Base-by-base conservation (phyloP, 2,329 filamentous ascomycete species). In the Zymoseptoria tritici region DNA sequence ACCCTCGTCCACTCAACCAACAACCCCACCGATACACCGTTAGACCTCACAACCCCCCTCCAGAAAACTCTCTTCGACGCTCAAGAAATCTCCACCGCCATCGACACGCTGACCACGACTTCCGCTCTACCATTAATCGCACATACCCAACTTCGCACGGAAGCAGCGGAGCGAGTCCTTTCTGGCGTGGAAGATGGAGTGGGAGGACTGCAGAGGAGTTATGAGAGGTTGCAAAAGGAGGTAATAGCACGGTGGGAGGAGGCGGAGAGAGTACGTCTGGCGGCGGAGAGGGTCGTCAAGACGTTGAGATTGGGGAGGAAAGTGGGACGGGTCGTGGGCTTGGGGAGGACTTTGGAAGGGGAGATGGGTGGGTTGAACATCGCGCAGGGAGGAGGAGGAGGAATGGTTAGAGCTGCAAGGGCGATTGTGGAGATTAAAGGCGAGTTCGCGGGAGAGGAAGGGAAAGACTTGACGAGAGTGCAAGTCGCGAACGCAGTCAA, bases 61-160 rank as follows among this genome's bases (percentile, higher is more conserved):
- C 96, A 92, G 4, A 86, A 91, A 57, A 92, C 97, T 4, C 85
- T 97, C 6, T 99, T 99, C 76, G 94, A 99, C 75, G 87, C 94
- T 2, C 94, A 97, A 73, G 94, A 97, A 76, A 88, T 99, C 66
- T 93, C 97, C 76, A 96, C 92, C 0, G 91, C 96, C 72, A 96
- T 99, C 64, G 91, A 99, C 74, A 83, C 85, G 3, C 82, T 97
- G 49, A 95, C 93, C 5, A 94, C 91, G 2, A 87, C 89, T 64
- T 89, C 87, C 26, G 91, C 94, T 2, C 78, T 93, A 0, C 89
- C 91, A 0, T 81, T 99, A 26, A 82, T 99, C 20, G 79, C 85
- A 29, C 83, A 97, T 74, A 95, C 92, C 2, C 81, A 85, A 61
- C 78, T 84, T 51, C 89, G 94, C 73, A 89, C 86, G 13, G 81